Evolutionary conservation across 805 yeast species (phyloP), one percentile per base, ranked within the genome.

Genomic region (Komagataella phaffii): DNA sequence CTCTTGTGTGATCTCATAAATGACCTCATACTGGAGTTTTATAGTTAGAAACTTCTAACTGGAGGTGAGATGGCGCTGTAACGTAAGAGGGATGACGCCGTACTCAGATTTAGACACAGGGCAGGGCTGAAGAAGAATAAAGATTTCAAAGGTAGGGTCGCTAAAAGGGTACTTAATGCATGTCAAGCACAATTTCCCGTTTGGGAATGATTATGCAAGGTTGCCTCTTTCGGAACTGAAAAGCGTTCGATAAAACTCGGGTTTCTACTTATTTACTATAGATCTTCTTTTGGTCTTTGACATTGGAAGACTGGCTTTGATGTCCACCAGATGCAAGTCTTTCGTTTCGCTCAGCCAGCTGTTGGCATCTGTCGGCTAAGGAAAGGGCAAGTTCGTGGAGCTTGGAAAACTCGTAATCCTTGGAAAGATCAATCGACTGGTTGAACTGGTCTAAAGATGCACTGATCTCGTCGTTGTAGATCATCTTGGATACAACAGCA

Each of bases 381-480:
- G 83, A 79, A 56, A 88, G 73, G 18, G 96, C 95, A 62, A 91
- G 76, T 65, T 85, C 88, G 74, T 91, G 96, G 67, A 91, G 76
- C 64, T 81, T 84, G 54, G 93, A 76, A 58, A 88, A 78, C 64
- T 86, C 96, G 51, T 81, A 86, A 57, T 86, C 90, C 59, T 80
- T 80, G 52, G 81, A 74, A 67, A 90, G 85, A 61, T 79, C 78
- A 55, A 90, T 67, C 52, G 79, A 74, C 59, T 75, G 69, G 40
- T 83, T 75, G 55, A 74, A 74, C 58, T 83, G 87, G 61, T 85
- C 88, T 53, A 90, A 72, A 24, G 79, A 72, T 47, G 95, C 97
- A 51, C 75, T 69, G 55, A 93, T 72, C 61, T 89, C 97, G 58
- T 83, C 89, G 55, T 74, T 74, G 59, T 81, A 79, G 61, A 91